Percentiles rank a stretch among this genome's conserved stretches.
phyloP scores from a whole-genome alignment of 768 basidiomycete genomes.

The Amanita muscaria region DNA sequence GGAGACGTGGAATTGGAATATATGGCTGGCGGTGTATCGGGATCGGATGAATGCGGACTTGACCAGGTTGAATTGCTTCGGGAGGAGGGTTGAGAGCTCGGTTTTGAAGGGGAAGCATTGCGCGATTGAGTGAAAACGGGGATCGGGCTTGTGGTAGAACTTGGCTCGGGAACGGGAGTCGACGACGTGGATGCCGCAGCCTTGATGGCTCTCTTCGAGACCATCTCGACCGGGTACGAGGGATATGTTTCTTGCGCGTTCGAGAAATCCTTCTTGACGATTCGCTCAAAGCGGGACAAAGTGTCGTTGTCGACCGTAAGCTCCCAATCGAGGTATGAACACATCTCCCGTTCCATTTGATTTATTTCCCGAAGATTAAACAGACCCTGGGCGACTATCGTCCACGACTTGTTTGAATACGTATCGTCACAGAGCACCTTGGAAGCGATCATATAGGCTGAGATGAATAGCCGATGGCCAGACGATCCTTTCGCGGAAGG shows the following conservation, averaged over 20 bases:
- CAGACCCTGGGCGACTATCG: conserved; percentile 82
- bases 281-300: conserved; percentile 49
- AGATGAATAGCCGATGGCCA: conserved; percentile 84
- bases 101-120: conserved; percentile 24
- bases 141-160: conserved; percentile 37
- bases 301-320: conserved; percentile 63
- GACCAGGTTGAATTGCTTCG: conserved; percentile 20
- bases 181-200: conserved; percentile 31
- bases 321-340: conserved; percentile 88
- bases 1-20: conserved; percentile 48
- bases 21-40: conserved; percentile 47
- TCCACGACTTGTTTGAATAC: conserved; percentile 90
- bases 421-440: conserved; percentile 95
- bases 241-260: conserved; percentile 47
- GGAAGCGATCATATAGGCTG: conserved; percentile 87
- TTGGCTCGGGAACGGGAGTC: conserved; percentile 34
- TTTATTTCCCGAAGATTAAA: conserved; percentile 85
- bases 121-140: conserved; percentile 35
- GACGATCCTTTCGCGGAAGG: conserved; percentile 86
- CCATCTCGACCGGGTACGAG: conserved; percentile 50
- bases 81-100: conserved; percentile 23
- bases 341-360: conserved; percentile 96
- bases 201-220: conserved; percentile 49
- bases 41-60: conserved; percentile 17
- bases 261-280: conserved; percentile 52